These are phyloP conservation scores for Ramularia endophylla DNA, from an alignment of 2,329 filamentous ascomycete species.

Conservation along the genomic window DNA sequence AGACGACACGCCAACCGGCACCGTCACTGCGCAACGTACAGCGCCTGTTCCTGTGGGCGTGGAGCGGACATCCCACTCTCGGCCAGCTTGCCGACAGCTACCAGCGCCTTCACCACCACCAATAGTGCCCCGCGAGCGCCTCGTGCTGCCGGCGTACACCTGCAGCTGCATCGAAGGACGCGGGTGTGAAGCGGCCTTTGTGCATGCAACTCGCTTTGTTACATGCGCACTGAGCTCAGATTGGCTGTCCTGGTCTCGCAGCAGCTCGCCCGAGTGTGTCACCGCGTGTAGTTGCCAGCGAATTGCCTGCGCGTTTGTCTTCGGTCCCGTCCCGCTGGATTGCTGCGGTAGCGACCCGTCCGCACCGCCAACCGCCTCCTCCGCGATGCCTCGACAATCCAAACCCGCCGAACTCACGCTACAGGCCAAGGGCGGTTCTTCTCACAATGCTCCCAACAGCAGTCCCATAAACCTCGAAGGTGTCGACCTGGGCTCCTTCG, in stretches of 20 bases:
- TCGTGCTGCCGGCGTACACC: constrained; percentile 4
- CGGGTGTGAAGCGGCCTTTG: constrained; percentile 11
- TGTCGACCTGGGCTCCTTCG: constrained; percentile 33
- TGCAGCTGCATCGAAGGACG: constrained; percentile 6
- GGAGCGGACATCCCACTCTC: not conserved
- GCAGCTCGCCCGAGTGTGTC: constrained; percentile 10
- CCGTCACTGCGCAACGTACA: constrained; percentile 3
- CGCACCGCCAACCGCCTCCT: constrained; percentile 10
- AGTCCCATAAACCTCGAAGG: constrained; percentile 32
- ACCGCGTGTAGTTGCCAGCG: constrained; percentile 15
- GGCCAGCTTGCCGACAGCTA: not conserved
- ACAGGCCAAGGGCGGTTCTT: constrained; percentile 16
- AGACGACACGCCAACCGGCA: not conserved
- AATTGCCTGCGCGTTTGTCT: constrained; percentile 19
- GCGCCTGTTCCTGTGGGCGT: constrained; percentile 5
- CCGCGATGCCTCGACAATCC: constrained; percentile 26
- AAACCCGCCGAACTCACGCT: constrained; percentile 29
- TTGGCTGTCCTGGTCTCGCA: constrained; percentile 14
- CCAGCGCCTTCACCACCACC: not conserved
- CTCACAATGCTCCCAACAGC: constrained; percentile 22
- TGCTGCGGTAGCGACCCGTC: constrained; percentile 14
- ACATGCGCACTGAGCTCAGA: constrained; percentile 19
- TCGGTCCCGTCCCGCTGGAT: constrained; percentile 15
- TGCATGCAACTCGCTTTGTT: constrained; percentile 21
- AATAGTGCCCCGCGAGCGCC: not conserved